Evolutionary conservation across 2,329 filamentous ascomycete genomes (phyloP), one percentile per base, ranked within the genome.

Genomic region (Clonostachys chloroleuca): DNA sequence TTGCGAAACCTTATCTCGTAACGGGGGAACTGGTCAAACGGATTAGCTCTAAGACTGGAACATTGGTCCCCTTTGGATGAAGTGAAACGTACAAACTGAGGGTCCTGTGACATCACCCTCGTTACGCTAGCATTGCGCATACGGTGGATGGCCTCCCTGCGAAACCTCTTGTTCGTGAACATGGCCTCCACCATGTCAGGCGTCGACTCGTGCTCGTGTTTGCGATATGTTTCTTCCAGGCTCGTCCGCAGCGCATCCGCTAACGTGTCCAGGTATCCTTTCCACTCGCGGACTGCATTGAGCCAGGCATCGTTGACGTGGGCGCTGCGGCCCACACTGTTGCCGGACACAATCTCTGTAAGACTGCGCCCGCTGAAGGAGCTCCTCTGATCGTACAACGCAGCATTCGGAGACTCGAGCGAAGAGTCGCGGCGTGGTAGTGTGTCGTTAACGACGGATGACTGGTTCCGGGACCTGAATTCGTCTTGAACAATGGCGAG

Each of bases 1-100:
- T 75, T 71, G 24, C 68, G 61, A 42, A 75, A 75, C 2, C 73
- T 67, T 40, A 74, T 68, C 49, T 73, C 72, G 48, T 74, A 77
- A 55, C 66, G 49, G 40, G 66, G 64, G 56, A 75, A 69, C 61
- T 70, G 47, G 3, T 12, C 9, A 24, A 18, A 5, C 47, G 14
- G 37, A 49, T 57, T 42, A 56, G 55, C 34, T 13, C 13, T 13
- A 13, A 18, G 7, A 12, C 8, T 14, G 17, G 46, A 42, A n/a
- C 12, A 10, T 6, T 24, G 16, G 24, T 7, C 6, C 6, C 35
- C n/a, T 12, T 30, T 30, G 24, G 24, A 36, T 13, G 12, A 12
- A 40, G 30, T n/a, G 2, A 44, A 10, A 57, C 66, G 51, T 51
- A 69, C 67, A 52, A 72, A 74, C 48, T 71, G 65, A 5, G 66